A percentile compares a stretch with the other conserved stretches of the same genome.
These are phyloP conservation scores for Nitzschia palea DNA, from an alignment of 108 stramenopile genomes.

Conservation along the genomic window DNA sequence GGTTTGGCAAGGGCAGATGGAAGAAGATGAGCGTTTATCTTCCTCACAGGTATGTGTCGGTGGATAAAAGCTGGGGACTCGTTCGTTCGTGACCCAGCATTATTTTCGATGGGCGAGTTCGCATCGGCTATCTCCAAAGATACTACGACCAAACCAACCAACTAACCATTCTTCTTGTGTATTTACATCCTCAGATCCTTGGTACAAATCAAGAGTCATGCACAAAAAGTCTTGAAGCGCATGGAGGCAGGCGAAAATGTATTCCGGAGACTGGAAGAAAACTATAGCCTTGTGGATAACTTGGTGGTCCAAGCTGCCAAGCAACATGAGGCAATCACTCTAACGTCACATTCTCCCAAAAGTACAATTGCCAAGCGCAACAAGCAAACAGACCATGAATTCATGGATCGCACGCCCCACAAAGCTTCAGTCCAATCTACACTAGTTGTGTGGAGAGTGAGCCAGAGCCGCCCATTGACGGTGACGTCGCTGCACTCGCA, in stretches of 20 bases:
- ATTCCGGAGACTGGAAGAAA: constrained; percentile 51
- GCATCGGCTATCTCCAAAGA: constrained; percentile 4
- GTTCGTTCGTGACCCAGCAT: not conserved
- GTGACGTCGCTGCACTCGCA: constrained; percentile 30
- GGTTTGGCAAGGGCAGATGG: constrained; percentile 89
- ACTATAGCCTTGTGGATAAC: constrained; percentile 28
- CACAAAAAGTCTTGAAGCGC: constrained; percentile 65
- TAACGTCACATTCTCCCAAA: not conserved
- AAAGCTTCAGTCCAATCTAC: not conserved
- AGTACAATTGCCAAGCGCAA: constrained; percentile 10
- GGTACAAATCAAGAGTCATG: constrained; percentile 64
- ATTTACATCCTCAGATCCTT: constrained; percentile 34
- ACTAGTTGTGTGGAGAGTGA: not conserved
- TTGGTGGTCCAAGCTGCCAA: constrained; percentile 31
- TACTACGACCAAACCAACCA: too few relatives aligned
- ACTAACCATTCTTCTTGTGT: too few relatives aligned
- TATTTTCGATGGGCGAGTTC: not conserved
- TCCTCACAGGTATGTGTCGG: constrained; percentile 40
- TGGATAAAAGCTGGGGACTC: not conserved
- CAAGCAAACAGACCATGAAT: not conserved
- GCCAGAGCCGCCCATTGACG: not conserved
- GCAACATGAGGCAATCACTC: constrained; percentile 23
- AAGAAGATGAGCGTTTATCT: constrained; percentile 77
- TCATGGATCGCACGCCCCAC: not conserved
- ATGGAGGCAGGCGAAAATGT: constrained; percentile 51